These are phyloP conservation scores for Galerina sulciceps DNA, from an alignment of 768 basidiomycete species.

Conservation along the genomic window DNA sequence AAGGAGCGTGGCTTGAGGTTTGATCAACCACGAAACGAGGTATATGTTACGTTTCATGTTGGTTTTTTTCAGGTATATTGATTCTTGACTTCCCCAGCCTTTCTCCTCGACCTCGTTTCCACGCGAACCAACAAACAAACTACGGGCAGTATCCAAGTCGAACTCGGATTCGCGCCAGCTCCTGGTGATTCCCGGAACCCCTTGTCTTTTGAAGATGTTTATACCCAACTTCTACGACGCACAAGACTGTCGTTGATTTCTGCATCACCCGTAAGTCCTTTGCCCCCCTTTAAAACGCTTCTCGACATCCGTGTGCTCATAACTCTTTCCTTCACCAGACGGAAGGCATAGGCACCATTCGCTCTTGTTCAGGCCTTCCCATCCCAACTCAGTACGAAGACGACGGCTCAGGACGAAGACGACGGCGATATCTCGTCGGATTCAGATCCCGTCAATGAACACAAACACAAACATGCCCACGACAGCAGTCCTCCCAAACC, in stretches of 20 bases:
- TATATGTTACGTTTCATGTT: constrained; percentile 30
- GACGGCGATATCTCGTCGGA: too few relatives aligned
- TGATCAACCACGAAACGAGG: constrained; percentile 69
- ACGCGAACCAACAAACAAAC: constrained; percentile 41
- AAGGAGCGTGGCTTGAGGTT: constrained; percentile 45
- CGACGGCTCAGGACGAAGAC: too few relatives aligned
- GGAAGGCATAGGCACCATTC: too few relatives aligned
- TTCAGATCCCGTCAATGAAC: too few relatives aligned
- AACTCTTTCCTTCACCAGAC: too few relatives aligned
- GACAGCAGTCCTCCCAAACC: too few relatives aligned
- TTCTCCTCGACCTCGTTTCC: constrained; percentile 43
- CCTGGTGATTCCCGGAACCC: constrained; percentile 39
- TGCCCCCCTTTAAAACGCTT: not conserved
- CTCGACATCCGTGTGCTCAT: too few relatives aligned
- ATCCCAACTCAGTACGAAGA: too few relatives aligned
- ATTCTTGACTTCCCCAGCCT: constrained; percentile 21
- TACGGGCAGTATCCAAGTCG: constrained; percentile 43
- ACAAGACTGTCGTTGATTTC: constrained; percentile 74
- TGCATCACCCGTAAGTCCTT: constrained; percentile 65
- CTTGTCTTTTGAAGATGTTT: constrained; percentile 59
- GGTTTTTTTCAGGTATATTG: too few relatives aligned
- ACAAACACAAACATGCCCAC: too few relatives aligned
- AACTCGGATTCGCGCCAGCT: constrained; percentile 49
- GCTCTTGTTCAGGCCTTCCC: too few relatives aligned
- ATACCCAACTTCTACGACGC: constrained; percentile 61